Conservation (phyloP, 257 asterid species). For the Cruciata laevipes region DNA sequence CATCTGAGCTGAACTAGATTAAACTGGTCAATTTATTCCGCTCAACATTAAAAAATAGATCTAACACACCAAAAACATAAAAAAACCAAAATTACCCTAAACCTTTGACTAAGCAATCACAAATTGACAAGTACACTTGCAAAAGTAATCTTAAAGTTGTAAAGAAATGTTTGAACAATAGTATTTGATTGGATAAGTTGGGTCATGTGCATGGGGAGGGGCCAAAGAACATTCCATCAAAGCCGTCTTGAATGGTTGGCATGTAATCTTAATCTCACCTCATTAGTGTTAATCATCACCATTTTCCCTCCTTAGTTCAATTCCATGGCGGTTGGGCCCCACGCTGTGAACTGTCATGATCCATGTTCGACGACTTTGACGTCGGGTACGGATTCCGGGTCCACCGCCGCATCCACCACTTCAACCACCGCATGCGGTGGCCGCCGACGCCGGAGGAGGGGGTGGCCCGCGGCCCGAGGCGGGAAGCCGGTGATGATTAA, state of each 20-base stretch:
- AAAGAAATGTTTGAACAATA: not conserved
- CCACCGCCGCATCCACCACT: conserved; percentile 5
- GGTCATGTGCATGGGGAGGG: conserved; percentile 14
- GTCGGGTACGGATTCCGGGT: conserved; percentile 25
- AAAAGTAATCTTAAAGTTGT: not conserved
- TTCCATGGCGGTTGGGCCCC: conserved; percentile 18
- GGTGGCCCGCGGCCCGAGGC: conserved; percentile 4
- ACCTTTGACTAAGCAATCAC: not conserved
- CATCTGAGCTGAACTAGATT: too few relatives aligned
- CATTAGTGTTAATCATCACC: too few relatives aligned
- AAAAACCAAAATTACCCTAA: too few relatives aligned
- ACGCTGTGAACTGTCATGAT: conserved; percentile 30
- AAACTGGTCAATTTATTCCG: too few relatives aligned
- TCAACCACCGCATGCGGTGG: not conserved
- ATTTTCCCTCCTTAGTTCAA: conserved; percentile 9
- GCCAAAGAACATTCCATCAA: conserved; percentile 26
- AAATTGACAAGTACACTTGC: not conserved
- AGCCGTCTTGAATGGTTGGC: conserved; percentile 22
- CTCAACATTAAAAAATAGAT: too few relatives aligned
- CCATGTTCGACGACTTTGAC: conserved; percentile 25
- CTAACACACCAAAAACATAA: too few relatives aligned
- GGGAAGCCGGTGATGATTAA: conserved; percentile 29
- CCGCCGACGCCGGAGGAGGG: not conserved
- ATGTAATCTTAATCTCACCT: not conserved
- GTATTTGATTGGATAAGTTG: conserved; percentile 15